phyloP scores from a whole-genome alignment of 2,329 filamentous ascomycete species.

The Calycina marina region DNA sequence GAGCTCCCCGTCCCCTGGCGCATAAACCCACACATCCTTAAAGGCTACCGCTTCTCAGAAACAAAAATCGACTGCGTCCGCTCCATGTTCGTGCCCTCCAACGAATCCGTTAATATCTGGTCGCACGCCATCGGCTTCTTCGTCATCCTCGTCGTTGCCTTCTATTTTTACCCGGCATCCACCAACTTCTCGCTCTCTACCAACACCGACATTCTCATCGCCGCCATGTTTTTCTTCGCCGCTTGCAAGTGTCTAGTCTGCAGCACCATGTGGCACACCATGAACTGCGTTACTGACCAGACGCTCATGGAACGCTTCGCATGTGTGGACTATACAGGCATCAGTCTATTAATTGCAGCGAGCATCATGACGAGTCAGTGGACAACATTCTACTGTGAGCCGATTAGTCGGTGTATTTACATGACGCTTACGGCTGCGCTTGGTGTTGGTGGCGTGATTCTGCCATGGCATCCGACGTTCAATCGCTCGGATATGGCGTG shows the following conservation, averaged over 20 bases:
- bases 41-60: slow-evolving; percentile 86
- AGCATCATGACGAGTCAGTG: slow-evolving; percentile 98
- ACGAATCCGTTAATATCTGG: slow-evolving; percentile 97
- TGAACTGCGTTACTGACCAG: slow-evolving; percentile 91
- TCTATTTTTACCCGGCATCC: slow-evolving; percentile 89
- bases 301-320: slow-evolving; percentile 86
- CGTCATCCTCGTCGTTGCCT: slow-evolving; percentile 73
- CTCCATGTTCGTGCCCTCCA: slow-evolving; percentile 73
- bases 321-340: slow-evolving; percentile 96
- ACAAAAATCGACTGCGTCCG: slow-evolving; percentile 79
- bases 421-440: slow-evolving; percentile 69
- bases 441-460: slow-evolving; percentile 73
- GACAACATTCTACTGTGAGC: slow-evolving; percentile 97
- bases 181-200: slow-evolving; percentile 76
- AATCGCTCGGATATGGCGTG: slow-evolving; percentile 88
- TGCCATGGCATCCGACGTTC: slow-evolving; percentile 94
- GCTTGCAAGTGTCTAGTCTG: slow-evolving; percentile 90
- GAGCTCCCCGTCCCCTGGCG: slow-evolving; percentile 86
- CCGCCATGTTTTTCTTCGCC: slow-evolving; percentile 89
- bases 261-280: slow-evolving; percentile 95
- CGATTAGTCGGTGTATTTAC: slow-evolving; percentile 71
- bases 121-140: slow-evolving; percentile 83
- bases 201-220: slow-evolving; percentile 79
- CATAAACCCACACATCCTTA: slow-evolving; percentile 83
- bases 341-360: slow-evolving; percentile 84